Evolutionary conservation across 1,139 yeast genomes (phyloP).

Genomic region (Protomyces inouyei): DNA sequence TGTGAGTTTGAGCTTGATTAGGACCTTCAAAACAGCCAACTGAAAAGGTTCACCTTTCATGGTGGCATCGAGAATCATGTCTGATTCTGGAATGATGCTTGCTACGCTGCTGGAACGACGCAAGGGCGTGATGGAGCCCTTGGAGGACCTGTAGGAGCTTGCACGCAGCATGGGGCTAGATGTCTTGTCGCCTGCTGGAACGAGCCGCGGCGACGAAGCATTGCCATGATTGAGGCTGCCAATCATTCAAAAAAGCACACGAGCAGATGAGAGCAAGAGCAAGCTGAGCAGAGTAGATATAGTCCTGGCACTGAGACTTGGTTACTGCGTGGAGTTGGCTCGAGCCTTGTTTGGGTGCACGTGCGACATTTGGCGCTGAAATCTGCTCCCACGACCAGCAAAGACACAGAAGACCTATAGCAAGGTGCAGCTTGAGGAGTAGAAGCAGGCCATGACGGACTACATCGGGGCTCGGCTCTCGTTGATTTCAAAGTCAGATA

Average conservation of each 20-base stretch:
- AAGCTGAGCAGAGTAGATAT: background rate
- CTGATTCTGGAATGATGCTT: slow-evolving; percentile 22
- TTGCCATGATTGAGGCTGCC: background rate
- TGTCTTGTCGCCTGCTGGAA: background rate
- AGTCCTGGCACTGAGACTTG: background rate
- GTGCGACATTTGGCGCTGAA: too few relatives aligned
- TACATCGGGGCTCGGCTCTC: slow-evolving; percentile 91
- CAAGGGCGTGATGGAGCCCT: slow-evolving; percentile 23
- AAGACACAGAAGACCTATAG: background rate
- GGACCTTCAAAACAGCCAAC: slow-evolving; percentile 14
- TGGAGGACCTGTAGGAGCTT: slow-evolving; percentile 10
- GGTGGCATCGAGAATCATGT: slow-evolving; percentile 7
- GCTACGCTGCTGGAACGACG: slow-evolving; percentile 20
- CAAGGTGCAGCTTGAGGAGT: background rate
- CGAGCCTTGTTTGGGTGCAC: too few relatives aligned
- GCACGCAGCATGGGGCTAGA: slow-evolving; percentile 17
- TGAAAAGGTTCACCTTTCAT: slow-evolving; percentile 18
- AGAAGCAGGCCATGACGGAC: slow-evolving; percentile 47
- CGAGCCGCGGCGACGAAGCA: background rate
- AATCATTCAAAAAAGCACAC: background rate
- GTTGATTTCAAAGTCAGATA: slow-evolving; percentile 79
- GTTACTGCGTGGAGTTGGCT: too few relatives aligned
- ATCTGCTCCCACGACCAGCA: background rate
- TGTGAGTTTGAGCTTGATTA: slow-evolving; percentile 19
- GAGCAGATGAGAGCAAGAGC: background rate